Evolutionary conservation across 2,329 filamentous ascomycete genomes (phyloP), one percentile per base, ranked within the genome.

Genomic region (Apiospora aurea): DNA sequence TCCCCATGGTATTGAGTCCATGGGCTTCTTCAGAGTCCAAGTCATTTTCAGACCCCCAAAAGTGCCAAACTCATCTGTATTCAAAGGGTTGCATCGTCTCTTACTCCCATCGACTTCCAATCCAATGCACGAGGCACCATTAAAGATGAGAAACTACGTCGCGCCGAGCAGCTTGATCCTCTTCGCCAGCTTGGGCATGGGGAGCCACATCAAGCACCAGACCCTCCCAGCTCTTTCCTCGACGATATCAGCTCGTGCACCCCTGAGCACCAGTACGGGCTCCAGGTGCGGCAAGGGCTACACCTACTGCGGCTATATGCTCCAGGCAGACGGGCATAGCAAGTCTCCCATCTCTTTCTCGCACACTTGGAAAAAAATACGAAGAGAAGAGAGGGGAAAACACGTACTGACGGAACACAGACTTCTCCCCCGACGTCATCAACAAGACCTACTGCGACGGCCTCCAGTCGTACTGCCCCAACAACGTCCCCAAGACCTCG

Each of bases 221-320:
- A 24, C n/a, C 57, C n/a, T 41, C 8, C 53, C 70, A 13, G 34
- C 34, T 5, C 66, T 64, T 6, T 69, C 75, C 3, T 34, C 47
- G 1, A 53, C 67, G 4, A 10, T 70, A 21, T 64, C 74, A 8
- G 66, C 34, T 26, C 16, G 34, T 3, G 53, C 53, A 4, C 71
- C 68, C 51, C n/a, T 64, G 53, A 38, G 43, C 26, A 29, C 69
- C 70, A 41, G 34, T 38, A 49, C 74, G 13, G 41, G 67, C 49
- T 67, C 78, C 5, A 78, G 77, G 46, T 81, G 79, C n/a, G 79
- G 78, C 16, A 79, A 80, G 67, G 79, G 79, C 5, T 81, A 78
- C 71, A 81, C 79, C 8, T 80, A 80, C 71, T 80, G 79, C 70
- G 78, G 78, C 2, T 80, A 78, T 68, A 79, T 79, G 76, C 75